Evolutionary conservation across 2,329 filamentous ascomycete genomes (phyloP), one percentile per base, ranked within the genome.

Genomic region (Fusarium dimerum): DNA sequence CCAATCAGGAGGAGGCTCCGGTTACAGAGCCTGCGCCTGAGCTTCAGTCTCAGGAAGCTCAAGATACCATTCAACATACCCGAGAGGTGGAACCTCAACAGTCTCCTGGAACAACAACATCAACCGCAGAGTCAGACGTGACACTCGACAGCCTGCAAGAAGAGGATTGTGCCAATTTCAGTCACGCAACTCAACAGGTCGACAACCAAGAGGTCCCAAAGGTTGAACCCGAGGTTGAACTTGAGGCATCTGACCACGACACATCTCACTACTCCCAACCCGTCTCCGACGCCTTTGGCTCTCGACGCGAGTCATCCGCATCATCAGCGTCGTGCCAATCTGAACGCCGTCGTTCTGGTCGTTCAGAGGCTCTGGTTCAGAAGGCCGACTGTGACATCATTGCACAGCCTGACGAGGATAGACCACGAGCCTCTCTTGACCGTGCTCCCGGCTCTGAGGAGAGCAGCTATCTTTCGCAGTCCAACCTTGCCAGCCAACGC

Each of bases 301-400:
- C 55, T 43, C 57, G 55, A 18, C 59, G 63, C 46, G 49, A 56
- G 30, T 68, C 67, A 18, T 60, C 57, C 36, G 44, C 53, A 39
- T 68, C 66, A 11, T 56, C 55, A 11, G 57, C 48, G 16, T 66
- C 60, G 2, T 52, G 54, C 32, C 45, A 41, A 42, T 63, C 62
- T n/a, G 55, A 66, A 16, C 66, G 75, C 26, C 73, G 73, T n/a
- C 66, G 71, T 2, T 79, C 76, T 1, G 62, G 69, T 10, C 70
- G 74, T 6, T 79, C 80, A 2, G 78, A 83, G 59, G 79, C 77
- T 7, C 68, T 81, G 36, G 82, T 83, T 53, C 78, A 81, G 32
- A 76, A 75, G 20, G 80, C 79, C 1, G 80, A 80, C 1, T 71
- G 75, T 46, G 77, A 77, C 18, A 78, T 82, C 13, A 72, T 82